Conservation (phyloP, 371 early-diverging fungal genomes). For the Mortierella sp. region DNA sequence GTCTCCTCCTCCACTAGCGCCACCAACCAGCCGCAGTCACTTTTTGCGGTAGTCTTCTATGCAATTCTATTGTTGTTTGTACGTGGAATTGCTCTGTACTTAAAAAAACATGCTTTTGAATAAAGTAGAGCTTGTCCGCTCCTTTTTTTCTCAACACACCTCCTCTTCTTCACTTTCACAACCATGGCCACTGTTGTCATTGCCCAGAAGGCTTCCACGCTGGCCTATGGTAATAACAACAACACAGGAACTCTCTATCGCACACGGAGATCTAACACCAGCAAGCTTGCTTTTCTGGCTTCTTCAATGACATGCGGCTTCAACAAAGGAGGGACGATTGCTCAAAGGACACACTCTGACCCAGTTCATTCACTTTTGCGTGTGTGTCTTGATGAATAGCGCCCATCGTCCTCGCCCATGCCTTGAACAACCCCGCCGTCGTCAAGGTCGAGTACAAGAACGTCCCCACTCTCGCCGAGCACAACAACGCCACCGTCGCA, state of each 20-base stretch:
- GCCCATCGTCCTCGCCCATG: conserved; percentile 42
- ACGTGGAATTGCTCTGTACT: background rate
- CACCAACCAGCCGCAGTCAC: conserved; percentile 19
- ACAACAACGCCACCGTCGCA: conserved; percentile 48
- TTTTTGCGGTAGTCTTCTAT: background rate
- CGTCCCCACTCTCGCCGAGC: conserved; percentile 50
- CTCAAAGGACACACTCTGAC: conserved; percentile 3
- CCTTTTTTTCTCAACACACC: background rate
- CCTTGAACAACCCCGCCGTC: conserved; percentile 50
- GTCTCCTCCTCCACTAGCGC: background rate
- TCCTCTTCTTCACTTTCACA: background rate
- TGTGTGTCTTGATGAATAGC: conserved; percentile 14
- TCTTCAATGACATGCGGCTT: background rate
- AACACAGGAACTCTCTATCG: background rate
- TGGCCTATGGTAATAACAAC: conserved; percentile 43
- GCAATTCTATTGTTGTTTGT: background rate
- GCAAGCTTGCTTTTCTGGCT: background rate
- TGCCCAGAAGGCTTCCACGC: conserved; percentile 47
- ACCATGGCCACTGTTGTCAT: conserved; percentile 53
- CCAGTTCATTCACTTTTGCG: background rate
- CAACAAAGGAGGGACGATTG: background rate
- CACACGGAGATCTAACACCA: background rate
- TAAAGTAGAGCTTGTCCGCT: background rate
- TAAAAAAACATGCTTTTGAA: background rate
- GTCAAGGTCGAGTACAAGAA: conserved; percentile 59